Percentiles rank a stretch among this genome's conserved stretches.
Evolutionary conservation across 2,329 filamentous ascomycete genomes (phyloP).

Genomic region (Xylaria sp.): DNA sequence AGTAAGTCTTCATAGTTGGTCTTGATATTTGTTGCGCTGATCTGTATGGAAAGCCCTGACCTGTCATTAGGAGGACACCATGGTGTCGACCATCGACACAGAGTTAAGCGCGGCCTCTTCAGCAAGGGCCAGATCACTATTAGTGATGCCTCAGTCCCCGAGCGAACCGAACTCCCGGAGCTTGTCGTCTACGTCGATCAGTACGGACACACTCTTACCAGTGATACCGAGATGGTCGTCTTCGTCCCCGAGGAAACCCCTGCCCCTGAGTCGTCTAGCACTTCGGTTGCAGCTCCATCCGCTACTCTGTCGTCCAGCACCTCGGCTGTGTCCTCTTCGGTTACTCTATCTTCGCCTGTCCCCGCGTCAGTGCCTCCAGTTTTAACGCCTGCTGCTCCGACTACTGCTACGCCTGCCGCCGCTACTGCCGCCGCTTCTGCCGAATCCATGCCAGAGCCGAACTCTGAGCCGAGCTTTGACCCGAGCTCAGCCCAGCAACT

Average conservation of each 20-base stretch:
- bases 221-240: constrained; percentile 36
- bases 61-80: constrained; percentile 28
- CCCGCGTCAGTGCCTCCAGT: constrained; percentile 10
- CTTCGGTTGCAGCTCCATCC: constrained; percentile 6
- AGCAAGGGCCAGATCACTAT: constrained; percentile 32
- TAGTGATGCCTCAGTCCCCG: constrained; percentile 35
- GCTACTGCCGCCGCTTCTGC: constrained; percentile 7
- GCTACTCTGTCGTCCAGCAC: constrained; percentile 8
- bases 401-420: not conserved
- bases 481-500: constrained; percentile 16
- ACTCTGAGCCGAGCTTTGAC: constrained; percentile 6
- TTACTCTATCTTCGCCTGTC: constrained; percentile 1
- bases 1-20: constrained; percentile 23
- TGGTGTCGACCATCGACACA: constrained; percentile 30
- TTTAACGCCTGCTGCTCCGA: constrained; percentile 6
- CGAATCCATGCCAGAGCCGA: constrained; percentile 14
- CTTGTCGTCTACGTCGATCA: constrained; percentile 57
- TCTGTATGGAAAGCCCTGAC: constrained; percentile 9
- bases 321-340: constrained; percentile 6
- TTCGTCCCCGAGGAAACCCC: constrained; percentile 23
- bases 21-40: not conserved
- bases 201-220: constrained; percentile 47
- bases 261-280: constrained; percentile 5
- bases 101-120: constrained; percentile 20
- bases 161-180: constrained; percentile 40